Conservation (phyloP, 2,329 filamentous ascomycete genomes). For the Aspergillus sp. region DNA sequence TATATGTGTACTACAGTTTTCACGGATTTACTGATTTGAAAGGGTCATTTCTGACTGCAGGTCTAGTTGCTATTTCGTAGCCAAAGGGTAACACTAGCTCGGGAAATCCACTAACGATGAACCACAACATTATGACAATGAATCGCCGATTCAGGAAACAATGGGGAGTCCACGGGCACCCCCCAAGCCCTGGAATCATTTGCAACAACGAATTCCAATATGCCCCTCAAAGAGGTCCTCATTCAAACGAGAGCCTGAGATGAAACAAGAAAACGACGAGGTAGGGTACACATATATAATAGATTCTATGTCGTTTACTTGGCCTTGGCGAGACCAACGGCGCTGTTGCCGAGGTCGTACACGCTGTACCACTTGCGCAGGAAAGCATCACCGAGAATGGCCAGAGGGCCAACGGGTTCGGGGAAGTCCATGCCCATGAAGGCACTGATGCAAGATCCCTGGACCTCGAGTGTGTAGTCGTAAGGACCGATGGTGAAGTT, state of each 20-base stretch:
- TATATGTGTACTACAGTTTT: neutral
- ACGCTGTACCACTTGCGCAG: slow-evolving; percentile 73
- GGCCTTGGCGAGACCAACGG: slow-evolving; percentile 84
- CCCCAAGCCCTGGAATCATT: neutral
- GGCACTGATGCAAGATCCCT: slow-evolving; percentile 92
- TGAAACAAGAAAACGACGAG: neutral
- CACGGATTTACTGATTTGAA: neutral
- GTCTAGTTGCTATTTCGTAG: slow-evolving; percentile 4
- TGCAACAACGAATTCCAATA: neutral
- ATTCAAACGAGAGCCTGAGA: neutral
- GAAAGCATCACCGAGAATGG: slow-evolving; percentile 77
- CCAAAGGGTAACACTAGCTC: slow-evolving; percentile 1
- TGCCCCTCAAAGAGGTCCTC: neutral
- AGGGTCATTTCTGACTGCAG: slow-evolving; percentile 1
- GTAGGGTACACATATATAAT: slow-evolving; percentile 12
- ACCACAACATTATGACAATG: slow-evolving; percentile 3
- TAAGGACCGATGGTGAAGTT: slow-evolving; percentile 87
- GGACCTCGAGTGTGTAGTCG: slow-evolving; percentile 95
- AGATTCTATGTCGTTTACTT: slow-evolving; percentile 53
- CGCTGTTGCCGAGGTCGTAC: slow-evolving; percentile 87
- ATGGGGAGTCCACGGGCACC: neutral
- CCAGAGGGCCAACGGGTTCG: slow-evolving; percentile 83
- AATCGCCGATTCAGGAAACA: neutral
- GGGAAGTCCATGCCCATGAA: slow-evolving; percentile 97
- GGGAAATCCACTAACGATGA: slow-evolving; percentile 7